A percentile compares a stretch with the other conserved stretches of the same genome.
Evolutionary conservation across 176 grass and related monocot genomes (phyloP).

Genomic region (Oryza australiensis): DNA sequence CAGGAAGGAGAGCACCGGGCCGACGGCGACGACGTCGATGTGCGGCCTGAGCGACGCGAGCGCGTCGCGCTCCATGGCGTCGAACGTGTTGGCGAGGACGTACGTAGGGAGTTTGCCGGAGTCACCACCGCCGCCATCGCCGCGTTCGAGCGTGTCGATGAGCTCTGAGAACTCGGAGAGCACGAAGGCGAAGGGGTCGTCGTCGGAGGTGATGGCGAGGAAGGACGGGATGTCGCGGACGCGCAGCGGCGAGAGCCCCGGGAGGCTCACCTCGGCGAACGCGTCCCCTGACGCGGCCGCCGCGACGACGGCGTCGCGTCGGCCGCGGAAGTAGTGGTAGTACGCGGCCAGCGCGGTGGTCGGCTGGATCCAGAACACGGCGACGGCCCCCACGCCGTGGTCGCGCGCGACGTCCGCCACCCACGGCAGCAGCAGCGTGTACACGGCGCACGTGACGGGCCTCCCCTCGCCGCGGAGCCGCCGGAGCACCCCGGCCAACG

Average conservation of each 20-base stretch:
- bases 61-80: constrained; percentile 56
- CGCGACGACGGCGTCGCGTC: constrained; percentile 27
- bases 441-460: constrained; percentile 51
- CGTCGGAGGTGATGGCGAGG: constrained; percentile 41
- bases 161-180: constrained; percentile 40
- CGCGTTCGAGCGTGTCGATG: constrained; percentile 33
- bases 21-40: constrained; percentile 52
- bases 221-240: constrained; percentile 66
- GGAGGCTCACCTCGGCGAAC: constrained; percentile 26
- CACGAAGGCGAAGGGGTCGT: constrained; percentile 39
- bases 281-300: constrained; percentile 24
- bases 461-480: constrained; percentile 28
- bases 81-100: constrained; percentile 76
- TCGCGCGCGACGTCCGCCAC: constrained; percentile 42
- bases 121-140: not conserved
- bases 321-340: constrained; percentile 60
- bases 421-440: constrained; percentile 65
- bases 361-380: constrained; percentile 78
- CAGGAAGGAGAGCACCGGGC: constrained; percentile 57
- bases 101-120: not conserved
- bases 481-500: constrained; percentile 31
- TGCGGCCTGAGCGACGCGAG: constrained; percentile 30
- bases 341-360: constrained; percentile 53
- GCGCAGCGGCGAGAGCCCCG: constrained; percentile 47
- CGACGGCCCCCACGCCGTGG: constrained; percentile 31